Percentiles rank a stretch among this genome's conserved stretches.
Evolutionary conservation across 2,329 filamentous ascomycete genomes (phyloP).

Genomic region (Fusarium compactum): DNA sequence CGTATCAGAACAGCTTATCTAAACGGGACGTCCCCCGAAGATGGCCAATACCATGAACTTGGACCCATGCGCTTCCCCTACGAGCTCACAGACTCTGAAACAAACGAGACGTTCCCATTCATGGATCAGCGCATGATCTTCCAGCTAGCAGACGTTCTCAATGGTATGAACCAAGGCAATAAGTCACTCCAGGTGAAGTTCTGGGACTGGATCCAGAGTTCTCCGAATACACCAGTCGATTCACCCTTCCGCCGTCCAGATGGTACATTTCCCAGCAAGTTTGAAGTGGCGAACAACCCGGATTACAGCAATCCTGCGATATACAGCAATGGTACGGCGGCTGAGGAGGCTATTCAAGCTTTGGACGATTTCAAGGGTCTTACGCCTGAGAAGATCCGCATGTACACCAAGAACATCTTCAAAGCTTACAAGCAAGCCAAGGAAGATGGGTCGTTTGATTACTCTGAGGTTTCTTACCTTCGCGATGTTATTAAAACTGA

Average conservation of each 20-base stretch:
- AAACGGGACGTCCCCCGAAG: slow-evolving; percentile 49
- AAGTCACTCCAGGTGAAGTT: slow-evolving; percentile 65
- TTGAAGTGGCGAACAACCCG: slow-evolving; percentile 43
- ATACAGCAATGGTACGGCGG: slow-evolving; percentile 45
- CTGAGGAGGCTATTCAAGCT: slow-evolving; percentile 37
- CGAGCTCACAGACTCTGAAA: slow-evolving; percentile 61
- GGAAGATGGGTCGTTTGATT: slow-evolving; percentile 48
- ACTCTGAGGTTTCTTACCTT: slow-evolving; percentile 49
- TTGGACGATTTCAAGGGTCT: slow-evolving; percentile 47
- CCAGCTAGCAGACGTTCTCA: slow-evolving; percentile 70
- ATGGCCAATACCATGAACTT: slow-evolving; percentile 59
- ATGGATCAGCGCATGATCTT: slow-evolving; percentile 74
- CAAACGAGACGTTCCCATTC: slow-evolving; percentile 69
- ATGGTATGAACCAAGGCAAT: slow-evolving; percentile 66
- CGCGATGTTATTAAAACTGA: slow-evolving; percentile 52
- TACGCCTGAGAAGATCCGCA: slow-evolving; percentile 36
- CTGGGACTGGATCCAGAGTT: slow-evolving; percentile 69
- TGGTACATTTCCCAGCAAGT: slow-evolving; percentile 43
- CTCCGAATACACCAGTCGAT: slow-evolving; percentile 11
- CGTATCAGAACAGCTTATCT: slow-evolving; percentile 59
- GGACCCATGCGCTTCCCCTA: slow-evolving; percentile 75
- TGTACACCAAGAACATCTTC: slow-evolving; percentile 48
- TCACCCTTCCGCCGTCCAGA: slow-evolving; percentile 43
- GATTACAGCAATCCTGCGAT: slow-evolving; percentile 26
- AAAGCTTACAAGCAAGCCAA: slow-evolving; percentile 49